Base-by-base conservation (phyloP, 177 flowering plant species). In the Vitis hybrid region DNA sequence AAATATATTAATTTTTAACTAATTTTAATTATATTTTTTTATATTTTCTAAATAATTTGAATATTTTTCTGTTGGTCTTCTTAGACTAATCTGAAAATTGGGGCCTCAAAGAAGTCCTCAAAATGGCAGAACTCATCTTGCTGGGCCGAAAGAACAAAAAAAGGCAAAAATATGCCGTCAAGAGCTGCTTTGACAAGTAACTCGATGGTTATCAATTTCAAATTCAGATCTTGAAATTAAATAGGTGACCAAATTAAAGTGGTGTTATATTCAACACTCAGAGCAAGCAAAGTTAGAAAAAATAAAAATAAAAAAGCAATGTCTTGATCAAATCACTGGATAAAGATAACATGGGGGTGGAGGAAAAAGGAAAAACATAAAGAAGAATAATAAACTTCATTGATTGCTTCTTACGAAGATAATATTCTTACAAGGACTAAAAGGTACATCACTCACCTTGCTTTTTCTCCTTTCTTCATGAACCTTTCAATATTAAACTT, bases 241-340 rank as follows among this genome's bases (percentile, higher is more conserved):
- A 33, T 57, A 77, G 76, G 77, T 77, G 71, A 78, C 72, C 81
- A 66, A 20, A 33, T 33, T 33, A 75, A 78, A 75, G 73, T 75
- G 15, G 51, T 9, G 52, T 51, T 39, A 51, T 57, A 50, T 70
- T 10, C 62, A 76, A 72, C 51, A 66, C 51, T 20, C 7, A 33
- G 45, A 33, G 26, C 26, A 22, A 22, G 26, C 26, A 22, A 22
- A 22, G 0, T 22, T 22, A 33, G 1, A 33, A 33, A 33, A 33
- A 33, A 0, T 0, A 33, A 33, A 0, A 6, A 33, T 0, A 33
- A 33, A 5, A 5, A 33, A 0, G 45, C 7, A 33, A 33, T 33
- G 45, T 33, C 45, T 33, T 6, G 6, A 33, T 33, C 0, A 33
- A 33, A 33, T 33, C 45, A 33, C 45, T 33, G 1, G 45, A 5